Base-by-base conservation (phyloP, 164 flowering plant species). In the Vitis labrusca region DNA sequence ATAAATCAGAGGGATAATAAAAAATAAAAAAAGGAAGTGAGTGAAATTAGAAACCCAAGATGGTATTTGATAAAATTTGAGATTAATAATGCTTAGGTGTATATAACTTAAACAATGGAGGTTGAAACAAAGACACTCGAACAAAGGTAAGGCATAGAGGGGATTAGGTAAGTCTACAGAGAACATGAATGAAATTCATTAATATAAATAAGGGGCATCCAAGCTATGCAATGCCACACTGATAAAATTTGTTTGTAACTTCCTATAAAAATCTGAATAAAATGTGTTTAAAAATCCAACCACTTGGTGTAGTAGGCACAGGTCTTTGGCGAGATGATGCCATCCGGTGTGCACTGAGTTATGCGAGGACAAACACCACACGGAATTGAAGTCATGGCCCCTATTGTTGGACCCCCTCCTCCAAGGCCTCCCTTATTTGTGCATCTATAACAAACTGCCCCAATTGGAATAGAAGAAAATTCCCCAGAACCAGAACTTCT, bases 291-390 rank as follows among this genome's bases (percentile, higher is more conserved):
- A 67, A 92, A 92, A 23, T 85, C 89, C 61, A 92, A 80, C 93
- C 96, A 94, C 65, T 88, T 88, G 1, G 69, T 69, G 68, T 71
- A 93, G 78, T 95, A 91, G 27, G 74, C 84, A 76, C 97, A 95
- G 29, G 87, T 88, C 3, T 3, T 66, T 0, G 98, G 95, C 9
- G 94, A 90, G 68, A 95, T 85, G 49, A 88, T 63, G 29, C 98
- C 99, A 78, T 87, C 91, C 14, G 92, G 95, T 12, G 97, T 82
- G 73, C 98, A 95, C 2, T 73, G 66, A 52, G 67, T 77, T n/a
- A 91, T 85, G 54, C 81, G 68, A 0, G 97, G 98, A 77, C 99
- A 95, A 74, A 83, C 90, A 49, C 97, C 98, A 70, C 99, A 95
- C 8, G 98, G 99, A 59, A 90, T 85, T 44, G 93, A 85, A 75